Conservation (phyloP, 345 rosid genomes). For the Leavenworthia alabamica region DNA sequence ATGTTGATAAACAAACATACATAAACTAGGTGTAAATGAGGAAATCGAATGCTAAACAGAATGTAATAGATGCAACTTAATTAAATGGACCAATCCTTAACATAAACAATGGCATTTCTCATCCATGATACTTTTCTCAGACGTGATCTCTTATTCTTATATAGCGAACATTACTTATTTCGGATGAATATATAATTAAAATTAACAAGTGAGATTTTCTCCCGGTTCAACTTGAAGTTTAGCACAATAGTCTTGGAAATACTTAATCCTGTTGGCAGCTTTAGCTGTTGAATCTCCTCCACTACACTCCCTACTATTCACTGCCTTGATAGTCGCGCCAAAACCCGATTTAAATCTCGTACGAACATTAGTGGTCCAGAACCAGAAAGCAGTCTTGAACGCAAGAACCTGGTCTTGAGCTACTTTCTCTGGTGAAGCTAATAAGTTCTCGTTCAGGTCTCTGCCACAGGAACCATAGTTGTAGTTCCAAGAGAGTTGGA, state of each 20-base stretch:
- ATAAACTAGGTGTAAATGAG: not conserved
- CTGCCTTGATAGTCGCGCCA: constrained; percentile 55
- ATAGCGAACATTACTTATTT: not conserved
- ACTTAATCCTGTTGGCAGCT: constrained; percentile 36
- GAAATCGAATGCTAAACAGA: not conserved
- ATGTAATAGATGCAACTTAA: not conserved
- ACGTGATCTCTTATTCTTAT: not conserved
- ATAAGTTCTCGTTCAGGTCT: constrained; percentile 35
- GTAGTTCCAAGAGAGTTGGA: constrained; percentile 55
- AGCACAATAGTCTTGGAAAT: constrained; percentile 45
- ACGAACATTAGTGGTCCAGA: constrained; percentile 49
- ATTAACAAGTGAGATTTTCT: constrained; percentile 47
- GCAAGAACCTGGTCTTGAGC: constrained; percentile 43
- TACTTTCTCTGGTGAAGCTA: constrained; percentile 52
- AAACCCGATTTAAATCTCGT: constrained; percentile 44
- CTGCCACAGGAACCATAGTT: constrained; percentile 58
- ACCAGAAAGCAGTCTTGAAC: constrained; percentile 68
- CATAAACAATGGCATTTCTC: constrained; percentile 7
- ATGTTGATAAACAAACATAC: not conserved
- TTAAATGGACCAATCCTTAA: not conserved
- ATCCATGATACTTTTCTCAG: not conserved
- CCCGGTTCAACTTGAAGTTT: constrained; percentile 47
- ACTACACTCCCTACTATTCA: constrained; percentile 49
- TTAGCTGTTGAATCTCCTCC: constrained; percentile 26
- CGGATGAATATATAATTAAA: not conserved